phyloP scores from a whole-genome alignment of 768 basidiomycete genomes.

The Clavaria fumosa region DNA sequence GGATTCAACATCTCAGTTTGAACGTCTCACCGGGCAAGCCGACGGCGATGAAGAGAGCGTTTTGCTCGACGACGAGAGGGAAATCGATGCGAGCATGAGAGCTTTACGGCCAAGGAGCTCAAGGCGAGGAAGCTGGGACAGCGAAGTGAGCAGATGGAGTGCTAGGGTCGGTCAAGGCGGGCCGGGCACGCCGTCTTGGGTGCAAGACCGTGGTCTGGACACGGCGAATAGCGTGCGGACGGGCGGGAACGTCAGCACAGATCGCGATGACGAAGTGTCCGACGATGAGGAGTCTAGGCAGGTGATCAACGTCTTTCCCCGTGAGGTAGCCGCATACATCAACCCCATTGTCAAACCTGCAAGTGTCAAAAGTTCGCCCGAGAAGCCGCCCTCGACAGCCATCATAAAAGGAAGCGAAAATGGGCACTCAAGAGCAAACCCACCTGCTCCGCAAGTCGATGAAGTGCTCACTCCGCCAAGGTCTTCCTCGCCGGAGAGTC shows the following conservation, averaged over 20 bases:
- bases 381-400: too few relatives aligned
- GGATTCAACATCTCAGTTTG: constrained; percentile 61
- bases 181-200: constrained; percentile 29
- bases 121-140: constrained; percentile 83
- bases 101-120: constrained; percentile 82
- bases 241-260: constrained; percentile 33
- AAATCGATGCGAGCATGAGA: constrained; percentile 76
- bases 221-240: constrained; percentile 46
- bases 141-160: constrained; percentile 80
- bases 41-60: constrained; percentile 50
- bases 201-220: too few relatives aligned
- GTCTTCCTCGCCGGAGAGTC: too few relatives aligned
- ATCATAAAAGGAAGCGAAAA: too few relatives aligned
- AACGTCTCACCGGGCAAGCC: constrained; percentile 30
- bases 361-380: too few relatives aligned
- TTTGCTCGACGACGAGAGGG: constrained; percentile 48
- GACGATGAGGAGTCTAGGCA: not conserved
- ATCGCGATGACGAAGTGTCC: constrained; percentile 16
- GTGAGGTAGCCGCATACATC: too few relatives aligned
- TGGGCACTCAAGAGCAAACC: too few relatives aligned
- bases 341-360: too few relatives aligned
- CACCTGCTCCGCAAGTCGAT: too few relatives aligned
- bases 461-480: too few relatives aligned
- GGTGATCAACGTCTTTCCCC: too few relatives aligned
- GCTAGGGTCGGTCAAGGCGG: constrained; percentile 41